Base-by-base conservation (phyloP, 495 filamentous ascomycete genomes). In the Tricharina praecox region DNA sequence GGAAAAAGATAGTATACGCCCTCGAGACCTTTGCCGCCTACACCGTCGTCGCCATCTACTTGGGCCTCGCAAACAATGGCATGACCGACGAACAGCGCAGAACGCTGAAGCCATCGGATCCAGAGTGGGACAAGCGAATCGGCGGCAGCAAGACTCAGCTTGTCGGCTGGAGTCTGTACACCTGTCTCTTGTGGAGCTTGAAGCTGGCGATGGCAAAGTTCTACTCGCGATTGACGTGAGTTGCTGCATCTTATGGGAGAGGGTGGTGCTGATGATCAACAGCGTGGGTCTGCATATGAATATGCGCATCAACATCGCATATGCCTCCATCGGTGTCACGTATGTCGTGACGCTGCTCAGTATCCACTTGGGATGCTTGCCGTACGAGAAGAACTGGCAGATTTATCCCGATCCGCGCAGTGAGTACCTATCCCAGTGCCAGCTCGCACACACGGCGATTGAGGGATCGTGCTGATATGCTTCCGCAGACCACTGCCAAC, bases 131-230 rank as follows among this genome's bases (percentile, higher is more conserved):
- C 7, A 5, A 7, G 13, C 7, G 74, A 74, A 0, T 32, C 13
- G 28, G 13, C 5, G 28, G 28, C 5, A 74, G 70, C 13, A 77
- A 76, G 52, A 67, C 67, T 0, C 72, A 76, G 43, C 64, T 78
- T 3, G 49, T 62, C 24, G 74, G 74, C 0, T 72, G 74, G 64
- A 68, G 69, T 23, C 49, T 75, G n/a, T 78, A 77, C 38, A 72
- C 69, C 0, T 62, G 67, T 2, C 52, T 75, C 4, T 56, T 77
- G 15, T 78, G 74, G 72, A 49, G 70, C 34, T 46, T 77, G 41
- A 77, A 78, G 53, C 57, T 65, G 0, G 76, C 72, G 48, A 75
- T 75, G 73, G 55, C 68, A 11, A 56, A 74, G n/a, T 76, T 75
- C 49, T 76, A 72, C 50, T 63, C 67, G 16, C 66, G 73, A 49